These are phyloP conservation scores for Dactylis glomerata DNA, from an alignment of 176 grass and related monocot genomes.

Conservation along the genomic window DNA sequence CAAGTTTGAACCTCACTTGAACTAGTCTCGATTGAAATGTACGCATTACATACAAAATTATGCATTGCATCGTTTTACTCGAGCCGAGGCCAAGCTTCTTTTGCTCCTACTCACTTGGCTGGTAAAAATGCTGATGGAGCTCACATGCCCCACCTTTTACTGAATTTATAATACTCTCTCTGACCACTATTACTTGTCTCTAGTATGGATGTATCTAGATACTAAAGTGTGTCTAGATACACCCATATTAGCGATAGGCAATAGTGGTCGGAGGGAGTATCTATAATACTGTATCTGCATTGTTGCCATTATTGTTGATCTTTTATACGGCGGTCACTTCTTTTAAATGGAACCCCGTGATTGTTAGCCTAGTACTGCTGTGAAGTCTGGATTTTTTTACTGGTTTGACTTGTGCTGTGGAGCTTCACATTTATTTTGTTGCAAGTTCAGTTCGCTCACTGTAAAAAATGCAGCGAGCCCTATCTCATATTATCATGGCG, in stretches of 20 bases:
- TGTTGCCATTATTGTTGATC: background rate
- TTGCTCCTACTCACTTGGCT: background rate
- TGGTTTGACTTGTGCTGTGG: background rate
- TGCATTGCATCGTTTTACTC: background rate
- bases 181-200: no score
- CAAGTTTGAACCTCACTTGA: background rate
- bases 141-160: background rate
- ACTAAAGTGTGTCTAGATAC: no score
- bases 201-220: no score
- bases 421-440: background rate
- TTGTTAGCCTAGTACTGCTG: background rate
- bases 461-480: background rate
- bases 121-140: background rate
- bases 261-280: no score
- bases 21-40: background rate
- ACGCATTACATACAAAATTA: background rate
- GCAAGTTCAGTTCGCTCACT: background rate
- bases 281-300: background rate
- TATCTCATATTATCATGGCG: background rate
- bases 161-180: background rate
- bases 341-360: background rate
- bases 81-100: background rate
- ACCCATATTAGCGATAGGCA: no score
- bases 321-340: background rate
- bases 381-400: background rate